Conservation (phyloP, 129 eudicot genomes). For the Saussurea involucrata region DNA sequence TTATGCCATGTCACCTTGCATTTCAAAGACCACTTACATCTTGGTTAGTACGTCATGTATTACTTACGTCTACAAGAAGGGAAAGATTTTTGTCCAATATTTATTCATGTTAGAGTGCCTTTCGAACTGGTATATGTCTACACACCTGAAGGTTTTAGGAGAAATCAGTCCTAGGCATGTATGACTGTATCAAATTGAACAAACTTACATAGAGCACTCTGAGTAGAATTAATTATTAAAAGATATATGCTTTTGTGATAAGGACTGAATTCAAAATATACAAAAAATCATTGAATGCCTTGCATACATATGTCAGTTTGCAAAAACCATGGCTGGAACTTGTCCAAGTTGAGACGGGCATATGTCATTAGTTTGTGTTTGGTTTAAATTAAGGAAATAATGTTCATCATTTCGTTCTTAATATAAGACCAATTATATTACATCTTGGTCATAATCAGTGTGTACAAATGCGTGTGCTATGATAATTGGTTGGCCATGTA, state of each 20-base stretch:
- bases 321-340: not conserved
- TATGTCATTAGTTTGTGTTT: not conserved
- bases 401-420: not conserved
- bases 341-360: not conserved
- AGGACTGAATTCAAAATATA: not conserved
- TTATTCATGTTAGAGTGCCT: not conserved
- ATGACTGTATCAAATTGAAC: not conserved
- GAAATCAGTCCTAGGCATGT: not conserved
- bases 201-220: not conserved
- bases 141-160: not conserved
- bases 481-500: not conserved
- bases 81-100: not conserved
- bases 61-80: not conserved
- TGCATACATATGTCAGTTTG: not conserved
- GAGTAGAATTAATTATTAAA: not conserved
- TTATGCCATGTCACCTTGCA: not conserved
- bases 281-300: not conserved
- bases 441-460: not conserved
- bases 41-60: not conserved
- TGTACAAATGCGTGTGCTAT: not conserved
- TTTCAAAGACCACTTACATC: not conserved
- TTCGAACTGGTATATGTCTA: not conserved
- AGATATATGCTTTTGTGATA: not conserved
- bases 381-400: not conserved
- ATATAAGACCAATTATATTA: not conserved